A percentile compares a stretch with the other conserved stretches of the same genome.
Conservation (phyloP, 2,329 filamentous ascomycete species). For the Emergomyces orientalis region DNA sequence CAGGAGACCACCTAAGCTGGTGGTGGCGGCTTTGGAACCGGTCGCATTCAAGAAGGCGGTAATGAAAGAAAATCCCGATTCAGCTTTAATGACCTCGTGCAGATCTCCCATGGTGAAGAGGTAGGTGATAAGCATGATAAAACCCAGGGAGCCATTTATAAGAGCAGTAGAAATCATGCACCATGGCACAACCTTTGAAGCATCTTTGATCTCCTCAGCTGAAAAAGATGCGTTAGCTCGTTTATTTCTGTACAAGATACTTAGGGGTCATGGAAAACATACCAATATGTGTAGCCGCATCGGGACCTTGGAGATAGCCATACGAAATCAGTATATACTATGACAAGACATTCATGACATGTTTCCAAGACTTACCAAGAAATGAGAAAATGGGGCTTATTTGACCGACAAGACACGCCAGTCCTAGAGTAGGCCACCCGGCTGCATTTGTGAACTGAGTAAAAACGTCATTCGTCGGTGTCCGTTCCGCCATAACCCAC, state of each 20-base stretch:
- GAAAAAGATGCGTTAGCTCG: neutral
- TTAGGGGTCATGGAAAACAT: neutral
- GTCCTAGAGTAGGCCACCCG: constrained; percentile 35
- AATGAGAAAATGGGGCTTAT: constrained; percentile 30
- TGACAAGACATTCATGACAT: neutral
- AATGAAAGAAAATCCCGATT: constrained; percentile 30
- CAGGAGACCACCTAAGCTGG: constrained; percentile 22
- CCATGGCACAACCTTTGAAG: constrained; percentile 28
- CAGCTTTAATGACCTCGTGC: constrained; percentile 19
- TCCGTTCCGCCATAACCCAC: constrained; percentile 34
- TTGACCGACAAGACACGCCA: constrained; percentile 35
- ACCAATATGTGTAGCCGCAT: constrained; percentile 33
- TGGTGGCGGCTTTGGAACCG: constrained; percentile 20
- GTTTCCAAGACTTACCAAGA: constrained; percentile 20
- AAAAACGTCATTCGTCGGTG: constrained; percentile 37
- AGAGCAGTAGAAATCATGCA: constrained; percentile 30
- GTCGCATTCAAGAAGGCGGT: constrained; percentile 27
- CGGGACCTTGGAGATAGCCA: constrained; percentile 14
- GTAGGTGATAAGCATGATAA: constrained; percentile 31
- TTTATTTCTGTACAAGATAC: neutral
- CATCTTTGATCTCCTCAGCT: constrained; percentile 35
- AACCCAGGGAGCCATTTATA: constrained; percentile 30
- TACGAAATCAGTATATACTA: neutral
- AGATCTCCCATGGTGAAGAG: constrained; percentile 32
- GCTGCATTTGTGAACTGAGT: constrained; percentile 41